Base-by-base conservation (phyloP, 257 asterid species). In the Voacanga thouarsii region DNA sequence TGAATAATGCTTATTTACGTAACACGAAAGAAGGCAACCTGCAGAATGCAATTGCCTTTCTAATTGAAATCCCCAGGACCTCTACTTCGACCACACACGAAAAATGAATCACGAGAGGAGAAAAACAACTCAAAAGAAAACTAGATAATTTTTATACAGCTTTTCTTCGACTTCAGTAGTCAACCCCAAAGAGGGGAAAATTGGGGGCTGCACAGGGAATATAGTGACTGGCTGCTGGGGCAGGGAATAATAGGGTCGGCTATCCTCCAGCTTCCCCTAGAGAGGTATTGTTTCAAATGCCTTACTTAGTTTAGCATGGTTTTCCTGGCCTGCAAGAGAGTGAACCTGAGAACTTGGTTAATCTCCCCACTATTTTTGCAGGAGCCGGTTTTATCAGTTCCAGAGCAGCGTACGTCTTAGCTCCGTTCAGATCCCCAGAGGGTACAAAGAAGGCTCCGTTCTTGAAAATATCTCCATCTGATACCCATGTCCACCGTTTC, bases 401-500 rank as follows among this genome's bases (percentile, higher is more conserved):
- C 51, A 82, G 57, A 9, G 70, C 78, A 4, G 45, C 74, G 39
- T 49, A 79, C 18, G 23, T 16, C 59, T 8, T 71, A 1, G 79
- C 80, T 21, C 83, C 82, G 12, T 78, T 21, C 1, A 57, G 71
- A 60, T 82, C 81, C 24, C 85, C 85, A 8, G 85, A 82, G 1
- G 79, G 57, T 6, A 53, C 24, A 53, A 82, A 82, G 33, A 16
- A 60, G 5, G 83, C 85, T 70, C 83, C 85, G 59, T 82, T 82
- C 77, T 60, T 6, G 82, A 74, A 82, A 5, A 69, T 3, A 76
- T 82, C 85, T 23, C 80, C 78, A 8, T 82, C 83, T 15, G 85
- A 78, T 19, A 79, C 82, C 85, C 85, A 82, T 5, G 80, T 79
- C 85, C 85, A 82, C 7, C 19, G 33, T 3, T 33, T 79, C 85